phyloP scores from a whole-genome alignment of 768 basidiomycete genomes.

The Hypholoma fasciculare region DNA sequence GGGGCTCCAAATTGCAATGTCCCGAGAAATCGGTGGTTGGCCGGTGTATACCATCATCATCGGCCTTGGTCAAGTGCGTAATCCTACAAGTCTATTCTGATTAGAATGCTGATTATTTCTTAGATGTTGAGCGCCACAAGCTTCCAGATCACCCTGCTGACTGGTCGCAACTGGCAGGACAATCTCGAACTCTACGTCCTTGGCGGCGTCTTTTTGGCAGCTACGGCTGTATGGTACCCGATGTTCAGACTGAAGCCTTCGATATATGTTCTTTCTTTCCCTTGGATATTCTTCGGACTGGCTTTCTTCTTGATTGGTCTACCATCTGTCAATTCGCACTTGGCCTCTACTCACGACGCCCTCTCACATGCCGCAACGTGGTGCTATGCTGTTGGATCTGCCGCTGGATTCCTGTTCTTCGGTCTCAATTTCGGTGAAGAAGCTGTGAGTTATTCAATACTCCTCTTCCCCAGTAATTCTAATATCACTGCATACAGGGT shows the following conservation, averaged over 20 bases:
- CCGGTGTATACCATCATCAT: slow-evolving; percentile 91
- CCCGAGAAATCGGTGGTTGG: slow-evolving; percentile 81
- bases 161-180: slow-evolving; percentile 82
- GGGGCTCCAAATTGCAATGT: slow-evolving; percentile 79
- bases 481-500: slow-evolving; percentile 46
- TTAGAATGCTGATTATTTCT: slow-evolving; percentile 10
- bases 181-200: slow-evolving; percentile 86
- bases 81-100: background rate
- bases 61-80: slow-evolving; percentile 72
- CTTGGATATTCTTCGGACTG: slow-evolving; percentile 90
- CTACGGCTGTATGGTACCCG: slow-evolving; percentile 87
- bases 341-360: slow-evolving; percentile 62
- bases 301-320: slow-evolving; percentile 92
- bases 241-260: slow-evolving; percentile 89
- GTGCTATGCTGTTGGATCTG: slow-evolving; percentile 91
- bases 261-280: slow-evolving; percentile 79
- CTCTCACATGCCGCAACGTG: slow-evolving; percentile 83
- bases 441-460: slow-evolving; percentile 54
- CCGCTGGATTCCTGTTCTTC: slow-evolving; percentile 91
- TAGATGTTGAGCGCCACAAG: slow-evolving; percentile 89
- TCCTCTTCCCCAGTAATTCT: background rate
- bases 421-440: slow-evolving; percentile 97
- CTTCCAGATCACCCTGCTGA: slow-evolving; percentile 91
- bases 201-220: slow-evolving; percentile 83
- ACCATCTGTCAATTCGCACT: slow-evolving; percentile 66